phyloP scores from a whole-genome alignment of 306 rosid species.

The Medicago arabica region DNA sequence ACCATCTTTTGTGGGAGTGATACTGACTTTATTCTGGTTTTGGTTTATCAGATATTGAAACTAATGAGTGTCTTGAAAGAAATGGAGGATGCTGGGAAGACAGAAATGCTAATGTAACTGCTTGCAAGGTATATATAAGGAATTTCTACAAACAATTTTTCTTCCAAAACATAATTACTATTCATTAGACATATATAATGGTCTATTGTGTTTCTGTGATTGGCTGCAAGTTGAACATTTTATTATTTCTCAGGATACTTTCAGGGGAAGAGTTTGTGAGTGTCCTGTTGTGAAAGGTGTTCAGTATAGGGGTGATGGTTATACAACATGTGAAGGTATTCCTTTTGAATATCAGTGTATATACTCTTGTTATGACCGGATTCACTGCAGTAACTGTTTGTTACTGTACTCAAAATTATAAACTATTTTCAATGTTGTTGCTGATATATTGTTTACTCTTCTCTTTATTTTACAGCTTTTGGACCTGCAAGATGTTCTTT shows the following conservation, averaged over 20 bases:
- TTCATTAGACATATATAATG: not conserved
- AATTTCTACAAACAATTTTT: constrained; percentile 1
- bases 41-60: constrained; percentile 70
- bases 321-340: constrained; percentile 77
- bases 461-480: constrained; percentile 64
- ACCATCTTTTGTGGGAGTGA: not conserved
- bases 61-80: constrained; percentile 75
- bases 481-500: constrained; percentile 92
- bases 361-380: too few relatives aligned
- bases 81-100: constrained; percentile 96
- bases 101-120: constrained; percentile 60
- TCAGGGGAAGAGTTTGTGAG: constrained; percentile 94
- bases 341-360: not conserved
- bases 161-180: constrained; percentile 5
- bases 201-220: not conserved
- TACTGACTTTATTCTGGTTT: constrained; percentile 24
- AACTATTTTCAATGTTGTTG: constrained; percentile 26
- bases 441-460: constrained; percentile 21
- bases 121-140: constrained; percentile 77
- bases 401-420: not conserved
- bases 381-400: not conserved
- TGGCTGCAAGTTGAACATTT: constrained; percentile 14
- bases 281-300: constrained; percentile 85
- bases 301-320: constrained; percentile 90
- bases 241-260: constrained; percentile 76